Evolutionary conservation across 495 filamentous ascomycete species (phyloP).

Genomic region (Cairneyella variabilis): DNA sequence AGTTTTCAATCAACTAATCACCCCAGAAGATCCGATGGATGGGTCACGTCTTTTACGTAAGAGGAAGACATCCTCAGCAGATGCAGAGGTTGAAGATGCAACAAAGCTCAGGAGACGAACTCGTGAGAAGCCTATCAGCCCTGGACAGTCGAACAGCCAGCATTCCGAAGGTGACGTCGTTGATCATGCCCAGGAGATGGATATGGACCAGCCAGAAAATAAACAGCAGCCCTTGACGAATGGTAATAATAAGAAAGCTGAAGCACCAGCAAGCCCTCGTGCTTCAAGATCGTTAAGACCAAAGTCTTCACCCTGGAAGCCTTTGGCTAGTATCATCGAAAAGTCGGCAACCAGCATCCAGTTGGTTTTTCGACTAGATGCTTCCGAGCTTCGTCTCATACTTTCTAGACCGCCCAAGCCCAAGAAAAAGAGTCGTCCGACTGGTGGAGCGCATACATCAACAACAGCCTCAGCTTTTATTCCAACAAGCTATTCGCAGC

Average conservation of each 20-base stretch:
- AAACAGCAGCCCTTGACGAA: slow-evolving; percentile 12
- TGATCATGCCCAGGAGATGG: slow-evolving; percentile 1
- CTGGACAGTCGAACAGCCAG: slow-evolving; percentile 1
- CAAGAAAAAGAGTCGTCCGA: slow-evolving; percentile 42
- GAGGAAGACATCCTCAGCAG: slow-evolving; percentile 60
- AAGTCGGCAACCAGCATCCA: slow-evolving; percentile 42
- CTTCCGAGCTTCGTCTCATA: slow-evolving; percentile 56
- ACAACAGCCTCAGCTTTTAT: slow-evolving; percentile 51
- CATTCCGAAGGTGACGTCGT: slow-evolving; percentile 11
- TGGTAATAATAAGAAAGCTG: slow-evolving; percentile 14
- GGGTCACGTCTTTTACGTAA: slow-evolving; percentile 84
- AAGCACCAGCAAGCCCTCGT: slow-evolving; percentile 14
- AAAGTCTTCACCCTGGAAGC: slow-evolving; percentile 21
- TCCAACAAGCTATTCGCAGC: slow-evolving; percentile 51
- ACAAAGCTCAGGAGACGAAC: slow-evolving; percentile 16
- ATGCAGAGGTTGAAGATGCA: slow-evolving; percentile 14
- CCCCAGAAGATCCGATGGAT: slow-evolving; percentile 78
- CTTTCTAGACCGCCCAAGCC: slow-evolving; percentile 42
- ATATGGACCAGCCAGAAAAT: not conserved
- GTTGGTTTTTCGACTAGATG: slow-evolving; percentile 56
- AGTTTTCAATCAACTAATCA: slow-evolving; percentile 74
- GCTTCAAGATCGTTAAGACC: slow-evolving; percentile 33
- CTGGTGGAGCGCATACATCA: slow-evolving; percentile 26
- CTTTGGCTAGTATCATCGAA: slow-evolving; percentile 31
- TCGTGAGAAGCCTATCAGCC: slow-evolving; percentile 17